phyloP scores from a whole-genome alignment of 2,329 filamentous ascomycete genomes.

The Parasarocladium wereldwijsianum region DNA sequence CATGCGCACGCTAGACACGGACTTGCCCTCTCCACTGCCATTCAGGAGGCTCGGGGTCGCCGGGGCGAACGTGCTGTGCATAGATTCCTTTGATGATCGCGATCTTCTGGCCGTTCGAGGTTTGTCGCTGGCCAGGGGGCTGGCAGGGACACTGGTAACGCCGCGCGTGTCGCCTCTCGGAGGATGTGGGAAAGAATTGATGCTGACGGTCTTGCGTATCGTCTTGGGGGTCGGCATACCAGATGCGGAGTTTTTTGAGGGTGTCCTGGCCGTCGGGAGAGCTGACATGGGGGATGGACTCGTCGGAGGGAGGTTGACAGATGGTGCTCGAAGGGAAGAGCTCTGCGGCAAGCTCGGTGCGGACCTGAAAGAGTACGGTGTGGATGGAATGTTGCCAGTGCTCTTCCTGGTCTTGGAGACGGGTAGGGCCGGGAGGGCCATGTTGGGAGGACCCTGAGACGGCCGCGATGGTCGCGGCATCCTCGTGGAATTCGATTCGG shows the following conservation, averaged over 20 bases:
- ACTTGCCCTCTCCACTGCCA: conserved; percentile 62
- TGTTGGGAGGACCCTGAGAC: conserved; percentile 55
- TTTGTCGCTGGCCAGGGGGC: conserved; percentile 40
- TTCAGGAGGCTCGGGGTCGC: conserved; percentile 63
- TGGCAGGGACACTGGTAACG: conserved; percentile 43
- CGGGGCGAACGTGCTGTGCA: conserved; percentile 30
- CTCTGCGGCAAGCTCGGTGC: conserved; percentile 37
- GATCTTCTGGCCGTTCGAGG: conserved; percentile 33
- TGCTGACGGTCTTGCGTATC: conserved; percentile 78
- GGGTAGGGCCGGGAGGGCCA: conserved; percentile 60
- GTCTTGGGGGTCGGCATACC: conserved; percentile 40
- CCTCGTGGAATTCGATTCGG: no score
- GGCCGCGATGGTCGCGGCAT: conserved; percentile 53
- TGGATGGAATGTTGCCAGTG: conserved; percentile 31
- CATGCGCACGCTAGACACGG: conserved; percentile 50
- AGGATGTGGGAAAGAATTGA: conserved; percentile 85
- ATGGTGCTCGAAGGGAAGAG: conserved; percentile 41
- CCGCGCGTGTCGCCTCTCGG: conserved; percentile 50
- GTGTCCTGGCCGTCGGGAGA: conserved; percentile 31
- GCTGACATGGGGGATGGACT: conserved; percentile 37
- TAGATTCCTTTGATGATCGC: conserved; percentile 40
- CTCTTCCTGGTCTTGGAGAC: conserved; percentile 58
- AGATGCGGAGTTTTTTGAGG: conserved; percentile 31
- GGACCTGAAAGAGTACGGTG: conserved; percentile 20
- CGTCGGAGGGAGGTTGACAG: conserved; percentile 30